Conservation (phyloP, 495 filamentous ascomycete species). For the Elasticomyces elasticus region DNA sequence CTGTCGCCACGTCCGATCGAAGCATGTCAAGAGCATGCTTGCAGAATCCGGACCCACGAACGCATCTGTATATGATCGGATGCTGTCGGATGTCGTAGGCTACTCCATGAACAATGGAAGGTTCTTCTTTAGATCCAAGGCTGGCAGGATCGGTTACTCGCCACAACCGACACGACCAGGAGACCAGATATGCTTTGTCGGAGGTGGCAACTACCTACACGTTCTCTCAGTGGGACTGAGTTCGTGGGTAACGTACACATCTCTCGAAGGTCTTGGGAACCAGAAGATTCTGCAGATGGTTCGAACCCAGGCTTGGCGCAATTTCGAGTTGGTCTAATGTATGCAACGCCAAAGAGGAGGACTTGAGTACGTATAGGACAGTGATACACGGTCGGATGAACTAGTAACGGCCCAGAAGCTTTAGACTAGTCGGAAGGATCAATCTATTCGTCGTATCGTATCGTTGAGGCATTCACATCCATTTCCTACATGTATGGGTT, state of each 20-base stretch:
- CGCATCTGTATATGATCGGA: neutral
- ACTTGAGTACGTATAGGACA: too few species aligned
- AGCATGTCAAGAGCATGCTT: neutral
- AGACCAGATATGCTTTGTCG: neutral
- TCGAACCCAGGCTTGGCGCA: too few species aligned
- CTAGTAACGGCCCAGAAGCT: too few species aligned
- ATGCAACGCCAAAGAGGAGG: too few species aligned
- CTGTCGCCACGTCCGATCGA: neutral
- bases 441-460: too few species aligned
- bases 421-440: too few species aligned
- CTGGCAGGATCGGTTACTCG: neutral
- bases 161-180: neutral
- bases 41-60: neutral
- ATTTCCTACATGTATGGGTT: too few species aligned
- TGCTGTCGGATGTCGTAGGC: neutral
- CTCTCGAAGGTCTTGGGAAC: neutral
- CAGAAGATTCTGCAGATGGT: neutral
- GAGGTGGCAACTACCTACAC: neutral
- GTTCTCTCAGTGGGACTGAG: neutral
- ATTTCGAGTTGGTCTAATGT: too few species aligned
- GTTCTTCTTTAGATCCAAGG: neutral
- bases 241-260: neutral
- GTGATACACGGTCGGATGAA: too few species aligned
- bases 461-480: too few species aligned
- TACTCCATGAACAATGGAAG: neutral